Evolutionary conservation across 2,329 filamentous ascomycete species (phyloP).

Genomic region (Zasmidium angulare): DNA sequence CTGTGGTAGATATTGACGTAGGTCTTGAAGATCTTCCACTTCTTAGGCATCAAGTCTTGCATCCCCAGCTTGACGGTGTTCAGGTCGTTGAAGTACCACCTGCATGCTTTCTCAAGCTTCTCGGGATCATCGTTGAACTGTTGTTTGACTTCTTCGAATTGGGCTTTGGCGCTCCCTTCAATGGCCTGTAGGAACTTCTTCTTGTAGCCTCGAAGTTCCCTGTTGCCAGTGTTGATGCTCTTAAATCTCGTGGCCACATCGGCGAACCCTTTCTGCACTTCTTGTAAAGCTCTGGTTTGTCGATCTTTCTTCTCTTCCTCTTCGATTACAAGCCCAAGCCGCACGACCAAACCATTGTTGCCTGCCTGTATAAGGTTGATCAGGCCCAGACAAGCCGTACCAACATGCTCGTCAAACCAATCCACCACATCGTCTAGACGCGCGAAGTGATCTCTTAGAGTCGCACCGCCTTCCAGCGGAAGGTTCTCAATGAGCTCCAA

Average conservation of each 20-base stretch:
- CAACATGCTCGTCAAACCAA: conserved; percentile 95
- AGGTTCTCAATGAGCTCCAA: conserved; percentile 85
- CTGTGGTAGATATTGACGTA: conserved; percentile 90
- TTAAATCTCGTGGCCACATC: conserved; percentile 92
- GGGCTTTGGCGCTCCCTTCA: conserved; percentile 67
- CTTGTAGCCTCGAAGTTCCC: conserved; percentile 92
- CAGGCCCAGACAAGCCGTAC: conserved; percentile 81
- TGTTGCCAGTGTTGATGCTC: conserved; percentile 83
- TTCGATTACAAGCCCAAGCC: conserved; percentile 87
- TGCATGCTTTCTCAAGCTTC: conserved; percentile 80
- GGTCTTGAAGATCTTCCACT: conserved; percentile 92
- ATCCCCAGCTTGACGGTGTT: conserved; percentile 94
- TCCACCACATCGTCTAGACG: conserved; percentile 83
- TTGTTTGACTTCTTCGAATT: conserved; percentile 70
- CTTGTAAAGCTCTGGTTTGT: conserved; percentile 84
- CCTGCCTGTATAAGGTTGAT: conserved; percentile 83
- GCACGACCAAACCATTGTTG: conserved; percentile 85
- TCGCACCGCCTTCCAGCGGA: conserved; percentile 64
- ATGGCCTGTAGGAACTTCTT: conserved; percentile 88
- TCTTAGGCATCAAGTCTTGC: conserved; percentile 86
- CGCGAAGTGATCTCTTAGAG: conserved; percentile 85
- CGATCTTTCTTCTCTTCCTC: conserved; percentile 96
- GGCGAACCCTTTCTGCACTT: conserved; percentile 92
- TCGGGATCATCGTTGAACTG: conserved; percentile 81
- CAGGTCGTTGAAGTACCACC: conserved; percentile 98